Evolutionary conservation across 768 basidiomycete genomes (phyloP).

Genomic region (Calocybe cyanea): DNA sequence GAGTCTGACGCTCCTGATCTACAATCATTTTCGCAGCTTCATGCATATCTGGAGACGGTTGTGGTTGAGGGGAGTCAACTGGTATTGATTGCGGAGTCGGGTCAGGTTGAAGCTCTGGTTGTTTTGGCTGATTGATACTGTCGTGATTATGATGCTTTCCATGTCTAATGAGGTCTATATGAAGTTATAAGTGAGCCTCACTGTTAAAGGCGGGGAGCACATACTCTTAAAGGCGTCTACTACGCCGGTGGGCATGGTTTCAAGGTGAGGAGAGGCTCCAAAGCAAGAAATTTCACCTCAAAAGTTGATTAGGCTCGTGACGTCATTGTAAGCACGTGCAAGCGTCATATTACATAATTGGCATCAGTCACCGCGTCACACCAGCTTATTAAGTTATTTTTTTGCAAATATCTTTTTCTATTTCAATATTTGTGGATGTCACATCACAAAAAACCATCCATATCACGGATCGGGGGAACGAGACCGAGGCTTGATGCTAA

Average conservation of each 20-base stretch:
- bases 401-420: too few relatives aligned
- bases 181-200: conserved; percentile 7
- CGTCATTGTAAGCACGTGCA: conserved; percentile 13
- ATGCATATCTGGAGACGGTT: conserved; percentile 24
- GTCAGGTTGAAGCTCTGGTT: conserved; percentile 16
- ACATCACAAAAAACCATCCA: too few relatives aligned
- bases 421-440: too few relatives aligned
- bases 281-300: conserved; percentile 8
- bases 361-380: too few relatives aligned
- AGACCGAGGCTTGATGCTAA: too few relatives aligned
- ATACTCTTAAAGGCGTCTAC: conserved; percentile 89
- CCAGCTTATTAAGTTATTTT: too few relatives aligned
- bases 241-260: conserved; percentile 59
- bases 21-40: conserved; percentile 65
- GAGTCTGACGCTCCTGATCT: conserved; percentile 69
- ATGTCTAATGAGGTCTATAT: conserved; percentile 75
- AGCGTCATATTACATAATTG: background rate
- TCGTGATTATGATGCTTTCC: conserved; percentile 62
- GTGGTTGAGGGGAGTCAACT: conserved; percentile 17
- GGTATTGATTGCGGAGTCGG: conserved; percentile 28
- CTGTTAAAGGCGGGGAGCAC: conserved; percentile 17
- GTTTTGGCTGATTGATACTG: conserved; percentile 25
- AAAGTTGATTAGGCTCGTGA: conserved; percentile 13
- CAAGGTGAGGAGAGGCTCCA: conserved; percentile 1
- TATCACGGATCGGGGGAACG: too few relatives aligned